Evolutionary conservation across 352 stramenopile species (phyloP), one percentile per base, ranked within the genome.

Genomic region (Phytophthora lateralis): DNA sequence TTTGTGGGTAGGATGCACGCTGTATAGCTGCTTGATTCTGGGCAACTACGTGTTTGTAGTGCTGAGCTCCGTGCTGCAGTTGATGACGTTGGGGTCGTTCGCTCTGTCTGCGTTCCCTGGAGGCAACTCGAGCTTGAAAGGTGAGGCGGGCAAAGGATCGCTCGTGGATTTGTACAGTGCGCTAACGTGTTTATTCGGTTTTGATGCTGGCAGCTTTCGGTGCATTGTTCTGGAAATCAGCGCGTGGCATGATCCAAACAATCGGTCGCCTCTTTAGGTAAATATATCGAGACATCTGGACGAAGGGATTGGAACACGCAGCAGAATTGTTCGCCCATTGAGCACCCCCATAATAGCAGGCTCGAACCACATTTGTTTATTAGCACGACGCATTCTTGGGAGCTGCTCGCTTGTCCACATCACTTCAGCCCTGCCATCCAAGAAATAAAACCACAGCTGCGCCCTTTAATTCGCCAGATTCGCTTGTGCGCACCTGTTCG

Each of bases 31-130:
- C 60, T 59, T 94, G n/a, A 73, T 94, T 44, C 65, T 94, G 35
- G 83, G 83, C 18, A 91, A 86, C 69, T 94, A 94, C 65, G 66
- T 94, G 24, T 77, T 92, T 17, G 85, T 94, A n/a, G 77, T 94
- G 42, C 62, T 88, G 62, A 94, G 82, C 66, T 90, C 85, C 0
- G 68, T 90, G 43, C 54, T 73, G 62, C 66, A 92, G 69, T 63
- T 92, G 9, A 63, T 87, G 46, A 90, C 83, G 21, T 49, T 92
- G 20, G 67, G 60, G 9, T 65, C 73, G 12, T 89, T 90, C 20
- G 80, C 81, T 3, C 48, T 89, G 21, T 85, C 78, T 27, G 75
- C 77, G 2, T 80, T 92, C 15, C 83, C 83, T 8, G 79, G 81
- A 17, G 80, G 83, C 37, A 85, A 80, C 34, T 71, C 73, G 4